Conservation (phyloP, 2,329 filamentous ascomycete genomes). For the Penicillium brasilianum region DNA sequence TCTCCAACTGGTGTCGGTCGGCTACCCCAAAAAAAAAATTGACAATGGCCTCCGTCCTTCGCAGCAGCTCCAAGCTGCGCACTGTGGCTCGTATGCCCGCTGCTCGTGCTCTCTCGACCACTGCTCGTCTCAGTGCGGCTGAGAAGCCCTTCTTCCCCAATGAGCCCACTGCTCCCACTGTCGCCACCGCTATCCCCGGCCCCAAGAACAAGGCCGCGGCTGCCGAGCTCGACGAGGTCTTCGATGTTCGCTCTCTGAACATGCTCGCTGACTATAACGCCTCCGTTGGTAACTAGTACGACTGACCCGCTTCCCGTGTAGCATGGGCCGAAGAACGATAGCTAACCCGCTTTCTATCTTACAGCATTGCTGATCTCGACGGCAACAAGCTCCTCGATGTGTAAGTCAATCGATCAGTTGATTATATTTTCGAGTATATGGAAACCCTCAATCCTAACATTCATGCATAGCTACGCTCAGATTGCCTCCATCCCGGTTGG, state of each 20-base stretch:
- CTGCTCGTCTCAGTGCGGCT: conserved; percentile 40
- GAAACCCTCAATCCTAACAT: conserved; percentile 7
- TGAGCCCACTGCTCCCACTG: conserved; percentile 61
- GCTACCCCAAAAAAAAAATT: conserved; percentile 8
- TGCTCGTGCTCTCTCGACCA: conserved; percentile 44
- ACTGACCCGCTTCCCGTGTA: not conserved
- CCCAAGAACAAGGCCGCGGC: conserved; percentile 73
- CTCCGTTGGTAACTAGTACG: conserved; percentile 77
- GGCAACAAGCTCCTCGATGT: conserved; percentile 59
- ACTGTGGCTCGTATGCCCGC: conserved; percentile 40
- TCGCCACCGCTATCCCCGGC: conserved; percentile 71
- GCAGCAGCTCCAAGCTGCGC: conserved; percentile 43
- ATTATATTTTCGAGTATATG: not conserved
- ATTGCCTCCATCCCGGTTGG: conserved; percentile 91
- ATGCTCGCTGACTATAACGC: conserved; percentile 77
- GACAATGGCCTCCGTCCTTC: conserved; percentile 45
- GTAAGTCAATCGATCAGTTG: conserved; percentile 37
- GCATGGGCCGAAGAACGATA: not conserved
- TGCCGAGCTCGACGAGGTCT: conserved; percentile 74
- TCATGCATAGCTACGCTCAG: conserved; percentile 71
- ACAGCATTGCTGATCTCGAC: conserved; percentile 55
- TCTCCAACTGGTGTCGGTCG: conserved; percentile 8
- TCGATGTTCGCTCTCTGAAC: conserved; percentile 85
- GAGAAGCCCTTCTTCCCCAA: conserved; percentile 62
- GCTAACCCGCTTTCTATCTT: conserved; percentile 24